A percentile compares a stretch with the other conserved stretches of the same genome.
These are phyloP conservation scores for Candida sp. DNA, from an alignment of 1,139 yeast species.

Conservation along the genomic window DNA sequence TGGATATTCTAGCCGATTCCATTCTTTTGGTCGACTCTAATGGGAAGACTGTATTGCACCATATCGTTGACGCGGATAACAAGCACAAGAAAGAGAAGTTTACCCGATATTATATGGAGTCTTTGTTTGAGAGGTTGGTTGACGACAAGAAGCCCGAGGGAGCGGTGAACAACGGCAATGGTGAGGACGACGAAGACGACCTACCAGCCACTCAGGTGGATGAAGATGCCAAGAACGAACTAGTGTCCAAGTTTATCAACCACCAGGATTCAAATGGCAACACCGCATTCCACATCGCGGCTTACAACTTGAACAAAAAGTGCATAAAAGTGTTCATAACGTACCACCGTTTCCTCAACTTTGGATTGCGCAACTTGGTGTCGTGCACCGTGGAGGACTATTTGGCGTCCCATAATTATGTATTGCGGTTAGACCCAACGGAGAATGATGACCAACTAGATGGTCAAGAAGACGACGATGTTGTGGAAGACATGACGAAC, in stretches of 20 bases:
- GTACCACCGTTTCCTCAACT: slow-evolving; percentile 74
- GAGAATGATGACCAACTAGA: slow-evolving; percentile 12
- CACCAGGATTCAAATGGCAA: slow-evolving; percentile 86
- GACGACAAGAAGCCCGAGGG: slow-evolving; percentile 10
- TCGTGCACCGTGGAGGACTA: slow-evolving; percentile 81
- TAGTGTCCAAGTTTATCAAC: slow-evolving; percentile 72
- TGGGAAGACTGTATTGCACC: slow-evolving; percentile 81
- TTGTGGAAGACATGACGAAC: slow-evolving; percentile 15
- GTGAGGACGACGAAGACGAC: slow-evolving; percentile 19
- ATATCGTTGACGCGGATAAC: slow-evolving; percentile 43
- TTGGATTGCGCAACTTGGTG: slow-evolving; percentile 63
- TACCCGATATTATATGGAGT: slow-evolving; percentile 83
- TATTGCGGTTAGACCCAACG: slow-evolving; percentile 28
- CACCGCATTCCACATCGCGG: slow-evolving; percentile 86
- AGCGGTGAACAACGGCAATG: background rate
- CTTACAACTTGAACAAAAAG: slow-evolving; percentile 73
- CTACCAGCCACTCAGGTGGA: slow-evolving; percentile 10
- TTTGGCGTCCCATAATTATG: slow-evolving; percentile 42
- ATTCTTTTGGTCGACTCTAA: slow-evolving; percentile 71
- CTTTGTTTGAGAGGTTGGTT: slow-evolving; percentile 62
- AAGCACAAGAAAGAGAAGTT: slow-evolving; percentile 67
- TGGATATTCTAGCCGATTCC: slow-evolving; percentile 80
- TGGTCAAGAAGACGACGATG: slow-evolving; percentile 9
- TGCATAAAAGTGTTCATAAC: slow-evolving; percentile 74
- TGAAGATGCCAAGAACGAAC: slow-evolving; percentile 22